A percentile compares a stretch with the other conserved stretches of the same genome.
phyloP scores from a whole-genome alignment of 148 eudicot species.

The Tetragonia tetragonoides region DNA sequence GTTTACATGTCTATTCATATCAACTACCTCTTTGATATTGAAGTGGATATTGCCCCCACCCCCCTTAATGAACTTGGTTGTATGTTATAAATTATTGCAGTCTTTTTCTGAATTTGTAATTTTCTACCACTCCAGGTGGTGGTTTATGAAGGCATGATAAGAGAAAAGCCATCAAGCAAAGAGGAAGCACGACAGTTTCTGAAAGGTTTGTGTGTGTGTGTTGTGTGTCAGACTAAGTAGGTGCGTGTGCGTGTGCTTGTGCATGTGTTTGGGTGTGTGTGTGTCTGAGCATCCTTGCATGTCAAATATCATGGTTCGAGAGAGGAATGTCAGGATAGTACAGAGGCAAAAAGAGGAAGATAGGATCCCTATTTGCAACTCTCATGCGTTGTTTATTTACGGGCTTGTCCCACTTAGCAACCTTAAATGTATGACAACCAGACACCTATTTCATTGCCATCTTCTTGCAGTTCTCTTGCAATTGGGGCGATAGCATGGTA shows the following conservation, averaged over 20 bases:
- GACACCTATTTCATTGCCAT: no score
- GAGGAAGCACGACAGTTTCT: slow-evolving; percentile 84
- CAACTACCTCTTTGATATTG: background rate
- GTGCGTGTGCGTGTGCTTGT: background rate
- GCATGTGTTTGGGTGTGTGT: background rate
- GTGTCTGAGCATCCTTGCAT: background rate
- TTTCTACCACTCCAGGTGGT: slow-evolving; percentile 66
- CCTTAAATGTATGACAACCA: no score
- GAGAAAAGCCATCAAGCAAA: slow-evolving; percentile 80
- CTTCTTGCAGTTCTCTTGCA: no score
- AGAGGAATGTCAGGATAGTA: background rate
- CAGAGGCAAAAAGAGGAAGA: no score
- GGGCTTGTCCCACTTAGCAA: no score
- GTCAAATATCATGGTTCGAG: background rate
- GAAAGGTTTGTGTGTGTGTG: slow-evolving; percentile 46
- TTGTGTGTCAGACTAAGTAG: background rate
- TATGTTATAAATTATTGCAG: background rate
- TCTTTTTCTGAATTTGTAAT: slow-evolving; percentile 21
- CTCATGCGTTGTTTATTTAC: no score
- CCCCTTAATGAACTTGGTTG: background rate
- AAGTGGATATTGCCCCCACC: background rate
- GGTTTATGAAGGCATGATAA: slow-evolving; percentile 81
- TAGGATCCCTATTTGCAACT: no score
- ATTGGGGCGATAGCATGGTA: no score
- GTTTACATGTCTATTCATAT: no score